phyloP scores from a whole-genome alignment of 2,329 filamentous ascomycete genomes.

The Monascus ruber region DNA sequence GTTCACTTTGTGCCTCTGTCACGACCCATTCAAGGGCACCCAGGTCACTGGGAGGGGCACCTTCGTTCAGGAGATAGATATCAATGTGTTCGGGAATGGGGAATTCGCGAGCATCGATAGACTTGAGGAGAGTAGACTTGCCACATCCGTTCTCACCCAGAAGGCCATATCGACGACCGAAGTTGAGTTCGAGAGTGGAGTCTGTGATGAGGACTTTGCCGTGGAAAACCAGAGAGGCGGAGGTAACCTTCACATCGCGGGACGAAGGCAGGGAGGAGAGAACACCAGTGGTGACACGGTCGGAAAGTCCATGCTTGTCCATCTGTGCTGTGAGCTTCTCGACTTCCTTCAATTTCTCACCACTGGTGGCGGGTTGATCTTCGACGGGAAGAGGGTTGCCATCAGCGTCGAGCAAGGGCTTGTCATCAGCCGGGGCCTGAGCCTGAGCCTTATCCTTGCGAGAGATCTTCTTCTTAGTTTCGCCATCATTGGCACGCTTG shows the following conservation, averaged over 20 bases:
- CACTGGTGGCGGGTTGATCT: slow-evolving; percentile 58
- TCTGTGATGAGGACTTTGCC: slow-evolving; percentile 92
- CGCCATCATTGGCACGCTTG: slow-evolving; percentile 55
- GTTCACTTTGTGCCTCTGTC: slow-evolving; percentile 81
- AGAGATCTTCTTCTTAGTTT: slow-evolving; percentile 54
- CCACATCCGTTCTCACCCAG: slow-evolving; percentile 98
- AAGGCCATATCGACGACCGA: slow-evolving; percentile 84
- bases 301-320: slow-evolving; percentile 91
- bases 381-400: slow-evolving; percentile 42
- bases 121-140: slow-evolving; percentile 95
- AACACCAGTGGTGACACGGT: slow-evolving; percentile 96
- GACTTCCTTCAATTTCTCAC: slow-evolving; percentile 65
- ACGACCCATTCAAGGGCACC: slow-evolving; percentile 98
- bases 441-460: slow-evolving; percentile 39
- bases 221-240: slow-evolving; percentile 90
- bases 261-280: slow-evolving; percentile 72
- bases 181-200: slow-evolving; percentile 83
- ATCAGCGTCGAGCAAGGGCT: slow-evolving; percentile 50
- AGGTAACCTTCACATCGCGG: slow-evolving; percentile 95
- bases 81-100: slow-evolving; percentile 94
- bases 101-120: slow-evolving; percentile 85
- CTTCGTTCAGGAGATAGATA: slow-evolving; percentile 96
- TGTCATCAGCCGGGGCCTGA: slow-evolving; percentile 58
- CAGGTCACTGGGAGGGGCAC: slow-evolving; percentile 75
- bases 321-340: slow-evolving; percentile 84